Evolutionary conservation across 2,329 filamentous ascomycete genomes (phyloP).

Genomic region (Basipetospora sp.): DNA sequence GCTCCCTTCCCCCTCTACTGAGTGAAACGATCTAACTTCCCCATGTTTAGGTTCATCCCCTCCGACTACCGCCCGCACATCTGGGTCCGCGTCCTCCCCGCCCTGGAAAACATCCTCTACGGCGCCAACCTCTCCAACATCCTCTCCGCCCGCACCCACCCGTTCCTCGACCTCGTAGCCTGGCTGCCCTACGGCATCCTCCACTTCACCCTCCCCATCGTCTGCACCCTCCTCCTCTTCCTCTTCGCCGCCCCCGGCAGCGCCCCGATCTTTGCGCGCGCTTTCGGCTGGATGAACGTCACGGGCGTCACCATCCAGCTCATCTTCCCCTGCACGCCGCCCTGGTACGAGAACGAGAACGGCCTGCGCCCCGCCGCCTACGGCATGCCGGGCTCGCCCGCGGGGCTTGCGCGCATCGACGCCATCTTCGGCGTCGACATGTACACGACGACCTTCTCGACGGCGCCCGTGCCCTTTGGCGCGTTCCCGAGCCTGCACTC

Average conservation of each 20-base stretch:
- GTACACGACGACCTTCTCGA: conserved; percentile 84
- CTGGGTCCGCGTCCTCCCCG: conserved; percentile 87
- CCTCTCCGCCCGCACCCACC: conserved; percentile 74
- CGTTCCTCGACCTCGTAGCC: conserved; percentile 70
- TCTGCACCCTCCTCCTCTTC: conserved; percentile 69
- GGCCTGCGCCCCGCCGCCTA: conserved; percentile 85
- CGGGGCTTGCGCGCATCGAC: conserved; percentile 78
- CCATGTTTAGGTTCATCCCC: conserved; percentile 83
- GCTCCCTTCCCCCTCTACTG: conserved; percentile 4
- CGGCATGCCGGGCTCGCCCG: conserved; percentile 76
- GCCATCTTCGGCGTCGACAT: conserved; percentile 79
- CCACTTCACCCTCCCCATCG: conserved; percentile 73
- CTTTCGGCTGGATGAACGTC: conserved; percentile 87
- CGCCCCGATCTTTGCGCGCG: conserved; percentile 67
- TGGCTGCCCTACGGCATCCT: conserved; percentile 88
- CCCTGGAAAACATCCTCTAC: conserved; percentile 90
- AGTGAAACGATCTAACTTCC: neutral
- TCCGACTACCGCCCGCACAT: conserved; percentile 80
- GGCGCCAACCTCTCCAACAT: conserved; percentile 93
- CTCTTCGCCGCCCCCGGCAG: conserved; percentile 78
- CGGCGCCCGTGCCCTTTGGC: conserved; percentile 81
- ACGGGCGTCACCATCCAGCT: conserved; percentile 77
- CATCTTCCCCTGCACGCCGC: conserved; percentile 81
- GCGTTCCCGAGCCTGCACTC: conserved; percentile 90
- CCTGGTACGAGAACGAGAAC: conserved; percentile 92